Conservation (phyloP, 1,284 basidiomycete species). For the Cryptococcus jaspeensis region DNA sequence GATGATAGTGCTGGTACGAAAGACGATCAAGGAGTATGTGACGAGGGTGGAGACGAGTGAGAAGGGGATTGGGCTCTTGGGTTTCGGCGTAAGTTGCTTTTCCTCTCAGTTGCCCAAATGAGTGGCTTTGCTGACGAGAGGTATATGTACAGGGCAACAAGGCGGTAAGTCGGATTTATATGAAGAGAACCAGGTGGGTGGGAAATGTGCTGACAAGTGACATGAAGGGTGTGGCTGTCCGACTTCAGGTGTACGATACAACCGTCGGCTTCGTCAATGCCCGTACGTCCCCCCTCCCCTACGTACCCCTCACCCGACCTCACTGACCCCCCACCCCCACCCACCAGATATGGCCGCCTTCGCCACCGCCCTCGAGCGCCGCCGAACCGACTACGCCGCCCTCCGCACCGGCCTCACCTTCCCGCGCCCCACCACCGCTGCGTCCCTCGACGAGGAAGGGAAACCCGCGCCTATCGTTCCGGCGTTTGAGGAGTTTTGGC, state of each 20-base stretch:
- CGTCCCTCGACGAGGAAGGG: not conserved
- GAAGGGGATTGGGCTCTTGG: slow-evolving; percentile 41
- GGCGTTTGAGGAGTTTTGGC: slow-evolving; percentile 34
- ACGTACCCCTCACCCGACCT: not conserved
- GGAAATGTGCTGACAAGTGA: not conserved
- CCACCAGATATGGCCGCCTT: slow-evolving; percentile 57
- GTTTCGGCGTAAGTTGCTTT: slow-evolving; percentile 40
- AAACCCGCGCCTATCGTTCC: slow-evolving; percentile 17
- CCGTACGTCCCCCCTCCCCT: slow-evolving; percentile 53
- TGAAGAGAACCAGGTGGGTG: not conserved
- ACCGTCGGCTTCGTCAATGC: slow-evolving; percentile 58
- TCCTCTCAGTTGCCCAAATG: too few species aligned
- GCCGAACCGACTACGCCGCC: slow-evolving; percentile 41
- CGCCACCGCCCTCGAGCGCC: slow-evolving; percentile 56
- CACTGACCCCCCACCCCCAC: slow-evolving; percentile 38
- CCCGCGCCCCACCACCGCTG: slow-evolving; percentile 8
- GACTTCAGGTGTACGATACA: slow-evolving; percentile 43
- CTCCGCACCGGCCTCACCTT: slow-evolving; percentile 32
- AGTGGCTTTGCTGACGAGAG: slow-evolving; percentile 38
- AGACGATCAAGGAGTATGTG: slow-evolving; percentile 40
- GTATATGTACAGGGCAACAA: slow-evolving; percentile 24
- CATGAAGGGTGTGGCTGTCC: slow-evolving; percentile 47
- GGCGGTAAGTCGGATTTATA: slow-evolving; percentile 37
- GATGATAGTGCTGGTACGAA: slow-evolving; percentile 57
- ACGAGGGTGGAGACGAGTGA: slow-evolving; percentile 32